These are phyloP conservation scores for Xylariaceae sp. DNA, from an alignment of 2,329 filamentous ascomycete species.

Conservation along the genomic window DNA sequence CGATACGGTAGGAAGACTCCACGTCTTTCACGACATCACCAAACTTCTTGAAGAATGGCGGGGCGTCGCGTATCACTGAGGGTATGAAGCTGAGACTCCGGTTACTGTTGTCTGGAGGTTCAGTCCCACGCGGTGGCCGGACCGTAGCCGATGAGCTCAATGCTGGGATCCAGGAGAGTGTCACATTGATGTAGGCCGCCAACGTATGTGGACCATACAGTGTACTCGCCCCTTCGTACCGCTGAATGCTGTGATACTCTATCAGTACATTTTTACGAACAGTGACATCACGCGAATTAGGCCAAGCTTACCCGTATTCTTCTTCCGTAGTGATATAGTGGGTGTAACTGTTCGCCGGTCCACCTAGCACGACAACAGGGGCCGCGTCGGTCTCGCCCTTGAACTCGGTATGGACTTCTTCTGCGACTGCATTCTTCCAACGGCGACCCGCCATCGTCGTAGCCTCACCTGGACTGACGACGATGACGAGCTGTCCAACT, in stretches of 20 bases:
- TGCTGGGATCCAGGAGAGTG: constrained; percentile 64
- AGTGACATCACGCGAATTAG: background rate
- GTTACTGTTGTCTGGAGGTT: constrained; percentile 75
- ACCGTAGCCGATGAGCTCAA: constrained; percentile 47
- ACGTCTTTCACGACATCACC: constrained; percentile 61
- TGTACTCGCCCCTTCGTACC: constrained; percentile 88
- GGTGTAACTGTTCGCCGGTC: constrained; percentile 86
- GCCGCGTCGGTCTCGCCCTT: constrained; percentile 37
- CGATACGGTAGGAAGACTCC: constrained; percentile 45
- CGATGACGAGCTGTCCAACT: constrained; percentile 77
- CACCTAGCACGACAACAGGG: constrained; percentile 78
- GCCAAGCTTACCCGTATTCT: constrained; percentile 58
- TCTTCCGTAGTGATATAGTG: constrained; percentile 78
- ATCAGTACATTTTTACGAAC: constrained; percentile 16
- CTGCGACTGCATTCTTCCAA: constrained; percentile 69
- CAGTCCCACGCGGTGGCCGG: constrained; percentile 44
- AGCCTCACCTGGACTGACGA: constrained; percentile 81
- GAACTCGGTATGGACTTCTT: constrained; percentile 45
- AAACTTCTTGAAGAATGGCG: constrained; percentile 62
- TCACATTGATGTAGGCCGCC: constrained; percentile 82
- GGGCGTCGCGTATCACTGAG: constrained; percentile 68
- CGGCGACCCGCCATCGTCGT: constrained; percentile 89
- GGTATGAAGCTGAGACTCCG: constrained; percentile 73
- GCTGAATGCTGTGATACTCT: constrained; percentile 56
- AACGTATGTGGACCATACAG: constrained; percentile 81